Percentiles rank a stretch among this genome's conserved stretches.
These are phyloP conservation scores for Zhuliangozyma parablackwelliae DNA, from an alignment of 1,139 yeast genomes.

Conservation along the genomic window DNA sequence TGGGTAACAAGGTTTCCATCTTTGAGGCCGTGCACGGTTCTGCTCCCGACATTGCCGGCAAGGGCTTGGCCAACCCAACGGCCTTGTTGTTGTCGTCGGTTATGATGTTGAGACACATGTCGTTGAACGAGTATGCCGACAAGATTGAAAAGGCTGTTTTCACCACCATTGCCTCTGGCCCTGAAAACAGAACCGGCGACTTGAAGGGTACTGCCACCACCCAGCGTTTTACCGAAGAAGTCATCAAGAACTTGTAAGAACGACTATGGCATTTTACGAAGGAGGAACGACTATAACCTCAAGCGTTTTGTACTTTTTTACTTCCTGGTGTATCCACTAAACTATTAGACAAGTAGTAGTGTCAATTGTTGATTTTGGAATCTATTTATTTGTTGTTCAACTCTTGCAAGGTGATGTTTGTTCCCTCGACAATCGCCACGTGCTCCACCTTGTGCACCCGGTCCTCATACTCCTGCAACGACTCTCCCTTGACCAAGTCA, in stretches of 20 bases:
- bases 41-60: conserved; percentile 97
- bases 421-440: conserved; percentile 87
- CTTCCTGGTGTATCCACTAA: no score
- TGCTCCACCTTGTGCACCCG: conserved; percentile 88
- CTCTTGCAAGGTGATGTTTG: conserved; percentile 53
- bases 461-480: conserved; percentile 71
- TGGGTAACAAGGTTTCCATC: conserved; percentile 96
- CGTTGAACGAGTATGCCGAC: conserved; percentile 73
- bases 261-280: neutral
- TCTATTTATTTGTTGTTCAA: conserved; percentile 13
- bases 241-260: conserved; percentile 41
- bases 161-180: conserved; percentile 90
- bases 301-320: no score
- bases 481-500: conserved; percentile 64
- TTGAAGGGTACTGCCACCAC: conserved; percentile 92
- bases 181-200: conserved; percentile 91
- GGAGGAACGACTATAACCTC: no score
- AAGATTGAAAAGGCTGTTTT: conserved; percentile 85
- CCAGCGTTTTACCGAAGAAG: conserved; percentile 76
- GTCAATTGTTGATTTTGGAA: conserved; percentile 8
- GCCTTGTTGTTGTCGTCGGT: conserved; percentile 92
- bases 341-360: no score
- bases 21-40: conserved; percentile 99
- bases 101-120: conserved; percentile 99
- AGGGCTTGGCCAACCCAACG: conserved; percentile 98